Evolutionary conservation across 192 early-diverging fungal species (phyloP).

Genomic region (Coemansia sp.): DNA sequence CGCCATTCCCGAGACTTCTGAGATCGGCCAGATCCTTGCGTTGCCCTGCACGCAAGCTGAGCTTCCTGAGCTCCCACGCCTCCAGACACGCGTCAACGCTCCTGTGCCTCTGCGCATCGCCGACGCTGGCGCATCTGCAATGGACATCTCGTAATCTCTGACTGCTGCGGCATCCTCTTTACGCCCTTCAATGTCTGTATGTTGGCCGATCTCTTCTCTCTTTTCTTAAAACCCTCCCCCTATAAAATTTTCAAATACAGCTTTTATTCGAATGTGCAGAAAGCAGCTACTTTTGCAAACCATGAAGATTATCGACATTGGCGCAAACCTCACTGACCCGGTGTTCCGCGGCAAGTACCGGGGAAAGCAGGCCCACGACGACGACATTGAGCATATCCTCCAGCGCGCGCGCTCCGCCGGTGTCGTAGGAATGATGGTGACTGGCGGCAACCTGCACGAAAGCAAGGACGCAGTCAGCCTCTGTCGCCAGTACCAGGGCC

Average conservation of each 20-base stretch:
- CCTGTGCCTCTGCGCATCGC: constrained; percentile 19
- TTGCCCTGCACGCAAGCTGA: constrained; percentile 31
- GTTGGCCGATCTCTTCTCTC: background rate
- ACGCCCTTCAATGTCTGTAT: no score
- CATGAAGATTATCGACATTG: constrained; percentile 73
- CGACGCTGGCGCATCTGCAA: constrained; percentile 11
- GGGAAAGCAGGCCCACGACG: constrained; percentile 74
- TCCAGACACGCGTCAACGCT: constrained; percentile 32
- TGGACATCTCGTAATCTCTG: constrained; percentile 26
- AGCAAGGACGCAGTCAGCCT: constrained; percentile 64
- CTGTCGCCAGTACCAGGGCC: constrained; percentile 49
- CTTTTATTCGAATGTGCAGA: background rate
- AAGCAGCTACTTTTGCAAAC: background rate
- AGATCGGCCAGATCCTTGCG: constrained; percentile 50
- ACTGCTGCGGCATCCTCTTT: background rate
- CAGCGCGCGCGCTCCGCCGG: constrained; percentile 66
- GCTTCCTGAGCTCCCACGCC: constrained; percentile 47
- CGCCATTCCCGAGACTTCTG: constrained; percentile 52
- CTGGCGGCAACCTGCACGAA: constrained; percentile 69
- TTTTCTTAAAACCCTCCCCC: background rate
- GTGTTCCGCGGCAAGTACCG: constrained; percentile 84
- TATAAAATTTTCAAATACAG: background rate
- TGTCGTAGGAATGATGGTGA: constrained; percentile 82
- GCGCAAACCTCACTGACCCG: constrained; percentile 85
- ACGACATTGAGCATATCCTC: constrained; percentile 69